Evolutionary conservation across 768 basidiomycete genomes (phyloP).

Genomic region (Trametes villosa): DNA sequence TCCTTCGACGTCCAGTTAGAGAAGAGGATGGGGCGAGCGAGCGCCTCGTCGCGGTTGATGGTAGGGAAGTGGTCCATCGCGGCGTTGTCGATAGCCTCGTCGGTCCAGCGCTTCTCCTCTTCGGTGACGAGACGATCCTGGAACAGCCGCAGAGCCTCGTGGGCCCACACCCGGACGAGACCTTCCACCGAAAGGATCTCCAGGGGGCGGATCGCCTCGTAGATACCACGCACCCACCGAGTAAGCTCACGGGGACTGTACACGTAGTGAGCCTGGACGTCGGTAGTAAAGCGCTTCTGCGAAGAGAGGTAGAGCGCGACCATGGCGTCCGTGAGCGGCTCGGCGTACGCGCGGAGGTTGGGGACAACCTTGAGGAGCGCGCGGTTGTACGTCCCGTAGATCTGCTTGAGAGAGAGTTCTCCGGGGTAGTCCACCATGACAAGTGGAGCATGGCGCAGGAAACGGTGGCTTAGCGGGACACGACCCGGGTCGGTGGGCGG

Average conservation of each 20-base stretch:
- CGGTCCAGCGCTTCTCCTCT: constrained; percentile 94
- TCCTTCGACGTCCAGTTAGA: constrained; percentile 99
- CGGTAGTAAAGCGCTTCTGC: constrained; percentile 93
- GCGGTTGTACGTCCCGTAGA: constrained; percentile 97
- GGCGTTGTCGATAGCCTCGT: constrained; percentile 82
- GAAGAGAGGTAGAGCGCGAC: constrained; percentile 94
- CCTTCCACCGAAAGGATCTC: constrained; percentile 95
- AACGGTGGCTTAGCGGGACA: constrained; percentile 96
- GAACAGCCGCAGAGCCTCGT: constrained; percentile 96
- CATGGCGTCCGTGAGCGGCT: constrained; percentile 97
- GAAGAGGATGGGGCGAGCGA: constrained; percentile 89
- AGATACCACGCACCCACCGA: constrained; percentile 95
- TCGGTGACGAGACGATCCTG: constrained; percentile 95
- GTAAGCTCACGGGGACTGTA: constrained; percentile 99
- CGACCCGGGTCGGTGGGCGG: constrained; percentile 99
- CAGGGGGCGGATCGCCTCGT: constrained; percentile 93
- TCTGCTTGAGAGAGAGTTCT: constrained; percentile 94
- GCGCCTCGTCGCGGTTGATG: constrained; percentile 84
- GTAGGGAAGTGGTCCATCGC: constrained; percentile 94
- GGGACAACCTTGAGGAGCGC: constrained; percentile 96
- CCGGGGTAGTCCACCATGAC: constrained; percentile 99
- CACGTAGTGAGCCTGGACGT: constrained; percentile 97
- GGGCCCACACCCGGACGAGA: constrained; percentile 95
- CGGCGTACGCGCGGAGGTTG: constrained; percentile 88
- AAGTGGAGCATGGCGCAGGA: constrained; percentile 95